Evolutionary conservation across 805 yeast genomes (phyloP), one percentile per base, ranked within the genome.

Genomic region (Candida incommunis): DNA sequence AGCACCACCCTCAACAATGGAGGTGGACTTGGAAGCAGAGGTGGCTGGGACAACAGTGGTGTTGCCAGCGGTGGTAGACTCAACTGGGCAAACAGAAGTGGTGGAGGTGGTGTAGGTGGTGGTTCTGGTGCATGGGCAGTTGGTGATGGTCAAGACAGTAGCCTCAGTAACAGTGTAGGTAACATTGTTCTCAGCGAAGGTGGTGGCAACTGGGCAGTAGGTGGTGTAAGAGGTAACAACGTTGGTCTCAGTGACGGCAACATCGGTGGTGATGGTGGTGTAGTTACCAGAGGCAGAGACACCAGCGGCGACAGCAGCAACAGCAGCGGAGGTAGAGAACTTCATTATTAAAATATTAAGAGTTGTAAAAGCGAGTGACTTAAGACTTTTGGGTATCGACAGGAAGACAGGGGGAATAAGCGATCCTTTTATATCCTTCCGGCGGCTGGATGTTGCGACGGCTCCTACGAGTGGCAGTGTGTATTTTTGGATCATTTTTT

Each of bases 131-230:
- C 43, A 42, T 37, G 46, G 44, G 44, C 53, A 49, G 48, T 51
- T 48, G 9, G 88, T 80, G 74, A 80, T 73, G 64, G 85, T 78
- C 58, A 79, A 63, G 52, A 85, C 79, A 62, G 85, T 78, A 49
- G 84, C 75, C 55, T 63, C 76, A 48, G 84, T 75, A 60, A 76
- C 82, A 50, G 82, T 76, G 75, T 75, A 71, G 59, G 85, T 75
- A 65, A 64, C 64, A 71, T 71, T 72, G 73, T 76, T 76, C 61
- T 76, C 71, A 54, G 69, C 69, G 48, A 81, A 56, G 47, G 71
- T 65, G 55, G 90, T 82, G 47, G 88, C 65, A 53, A 60, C 68
- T 62, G 86, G 85, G 65, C 88, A 78, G 81, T 79, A 79, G 57
- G 90, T 81, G 65, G 82, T 75, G 72, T 67, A 75, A 60, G 69